Percentiles rank a stretch among this genome's conserved stretches.
phyloP scores from a whole-genome alignment of 148 eudicot genomes.

The Cornus florida region DNA sequence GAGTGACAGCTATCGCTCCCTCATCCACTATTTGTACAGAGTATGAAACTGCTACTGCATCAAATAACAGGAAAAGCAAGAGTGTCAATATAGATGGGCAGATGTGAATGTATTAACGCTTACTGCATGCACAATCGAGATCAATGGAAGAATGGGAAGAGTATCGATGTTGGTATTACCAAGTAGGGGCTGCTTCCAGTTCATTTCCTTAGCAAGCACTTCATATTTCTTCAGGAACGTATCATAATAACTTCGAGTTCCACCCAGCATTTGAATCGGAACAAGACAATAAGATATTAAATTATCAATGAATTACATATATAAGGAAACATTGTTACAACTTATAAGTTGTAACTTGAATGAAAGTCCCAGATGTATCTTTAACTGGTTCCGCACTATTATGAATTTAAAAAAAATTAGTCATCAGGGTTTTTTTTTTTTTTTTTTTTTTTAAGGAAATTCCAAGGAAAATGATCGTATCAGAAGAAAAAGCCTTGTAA shows the following conservation, averaged over 20 bases:
- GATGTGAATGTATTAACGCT: not conserved
- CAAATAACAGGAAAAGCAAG: constrained; percentile 1
- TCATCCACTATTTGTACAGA: constrained; percentile 29
- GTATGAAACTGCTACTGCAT: constrained; percentile 29
- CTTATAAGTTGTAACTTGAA: no score
- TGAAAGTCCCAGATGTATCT: not conserved
- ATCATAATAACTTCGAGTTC: constrained; percentile 24
- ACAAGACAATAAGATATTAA: not conserved
- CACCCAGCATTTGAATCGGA: not conserved
- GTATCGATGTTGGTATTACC: constrained; percentile 2
- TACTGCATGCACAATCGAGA: not conserved
- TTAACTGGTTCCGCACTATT: not conserved
- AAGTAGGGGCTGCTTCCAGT: constrained; percentile 24
- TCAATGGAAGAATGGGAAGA: not conserved
- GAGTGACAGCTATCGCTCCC: constrained; percentile 25
- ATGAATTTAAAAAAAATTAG: no score
- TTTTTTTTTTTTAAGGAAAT: no score
- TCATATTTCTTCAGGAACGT: constrained; percentile 24
- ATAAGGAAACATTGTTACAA: no score
- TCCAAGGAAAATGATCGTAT: not conserved
- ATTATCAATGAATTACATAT: no score
- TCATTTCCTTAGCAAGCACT: constrained; percentile 11
- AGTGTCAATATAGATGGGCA: not conserved
- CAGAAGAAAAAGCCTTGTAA: not conserved
- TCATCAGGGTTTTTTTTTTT: no score